Evolutionary conservation across 805 yeast species (phyloP).

Genomic region (Wickerhamiella brachini): DNA sequence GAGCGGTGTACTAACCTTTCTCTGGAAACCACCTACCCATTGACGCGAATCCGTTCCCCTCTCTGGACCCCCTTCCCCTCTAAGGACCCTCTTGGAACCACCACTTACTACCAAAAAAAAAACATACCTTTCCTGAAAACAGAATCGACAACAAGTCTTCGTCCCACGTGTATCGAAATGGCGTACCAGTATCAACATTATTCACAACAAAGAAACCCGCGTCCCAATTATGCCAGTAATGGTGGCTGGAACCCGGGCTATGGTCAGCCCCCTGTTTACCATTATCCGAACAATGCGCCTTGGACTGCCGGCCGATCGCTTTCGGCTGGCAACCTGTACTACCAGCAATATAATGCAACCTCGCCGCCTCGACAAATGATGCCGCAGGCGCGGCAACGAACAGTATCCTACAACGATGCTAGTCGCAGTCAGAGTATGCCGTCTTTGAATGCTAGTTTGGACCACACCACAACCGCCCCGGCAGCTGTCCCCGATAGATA

Average conservation of each 20-base stretch:
- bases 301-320: not conserved
- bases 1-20: not conserved
- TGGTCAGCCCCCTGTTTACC: not conserved
- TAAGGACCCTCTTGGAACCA: not conserved
- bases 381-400: not conserved
- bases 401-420: not conserved
- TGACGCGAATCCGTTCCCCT: not conserved
- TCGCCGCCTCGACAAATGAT: not conserved
- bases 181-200: not conserved
- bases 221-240: not conserved
- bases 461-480: not conserved
- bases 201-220: not conserved
- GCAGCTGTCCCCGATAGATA: conserved; percentile 9
- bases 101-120: not conserved
- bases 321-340: not conserved
- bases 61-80: not conserved
- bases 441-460: not conserved
- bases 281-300: not conserved
- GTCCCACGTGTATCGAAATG: not conserved
- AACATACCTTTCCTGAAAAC: not conserved
- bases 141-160: too few species aligned
- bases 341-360: not conserved
- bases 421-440: not conserved
- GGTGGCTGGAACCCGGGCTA: not conserved
- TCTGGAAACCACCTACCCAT: not conserved